Conservation (phyloP, 257 asterid genomes). For the Nicotiana obtusifolia region DNA sequence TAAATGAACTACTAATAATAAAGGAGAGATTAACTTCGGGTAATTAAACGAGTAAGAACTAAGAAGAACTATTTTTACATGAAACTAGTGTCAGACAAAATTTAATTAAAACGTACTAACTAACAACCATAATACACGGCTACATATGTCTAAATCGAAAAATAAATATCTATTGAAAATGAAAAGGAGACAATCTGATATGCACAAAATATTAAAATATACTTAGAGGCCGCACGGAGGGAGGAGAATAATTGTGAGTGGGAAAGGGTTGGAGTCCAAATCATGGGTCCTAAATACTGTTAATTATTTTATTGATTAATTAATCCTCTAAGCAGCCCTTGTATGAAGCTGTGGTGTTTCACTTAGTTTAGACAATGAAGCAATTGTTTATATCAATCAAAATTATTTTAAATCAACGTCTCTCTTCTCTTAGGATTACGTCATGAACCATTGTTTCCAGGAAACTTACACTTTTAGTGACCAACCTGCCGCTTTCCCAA, state of each 20-base stretch:
- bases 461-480: neutral
- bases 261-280: constrained; percentile 38
- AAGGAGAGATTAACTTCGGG: neutral
- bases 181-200: constrained; percentile 18
- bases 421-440: neutral
- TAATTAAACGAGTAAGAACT: neutral
- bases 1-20: neutral
- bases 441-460: constrained; percentile 3
- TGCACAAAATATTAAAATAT: constrained; percentile 15
- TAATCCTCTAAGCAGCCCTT: constrained; percentile 18
- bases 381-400: neutral
- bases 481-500: neutral
- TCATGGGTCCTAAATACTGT: constrained; percentile 25
- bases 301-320: neutral
- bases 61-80: neutral
- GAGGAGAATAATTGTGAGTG: constrained; percentile 20
- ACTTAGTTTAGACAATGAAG: constrained; percentile 34
- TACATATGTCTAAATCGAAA: too few species aligned
- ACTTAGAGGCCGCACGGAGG: constrained; percentile 43
- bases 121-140: too few species aligned
- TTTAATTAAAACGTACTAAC: neutral
- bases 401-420: neutral
- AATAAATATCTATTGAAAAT: too few species aligned
- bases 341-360: constrained; percentile 40
- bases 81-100: neutral